Percentiles rank a stretch among this genome's conserved stretches.
Evolutionary conservation across 2,329 filamentous ascomycete genomes (phyloP).

Genomic region (Apiospora sp.): DNA sequence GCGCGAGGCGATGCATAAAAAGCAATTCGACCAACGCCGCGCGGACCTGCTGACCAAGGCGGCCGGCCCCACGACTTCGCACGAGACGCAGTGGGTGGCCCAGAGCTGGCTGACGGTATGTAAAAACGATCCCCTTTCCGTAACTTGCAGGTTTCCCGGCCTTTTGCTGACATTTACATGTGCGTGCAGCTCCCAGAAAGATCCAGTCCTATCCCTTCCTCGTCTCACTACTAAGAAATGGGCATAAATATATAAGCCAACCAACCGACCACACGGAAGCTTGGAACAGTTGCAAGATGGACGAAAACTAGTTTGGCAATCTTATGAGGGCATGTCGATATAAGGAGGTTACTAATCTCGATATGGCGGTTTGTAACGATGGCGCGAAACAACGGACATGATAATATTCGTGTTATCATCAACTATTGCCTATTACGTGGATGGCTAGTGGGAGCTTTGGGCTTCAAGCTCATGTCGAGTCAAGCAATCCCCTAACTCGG

Average conservation of each 20-base stretch:
- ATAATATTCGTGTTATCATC: not conserved
- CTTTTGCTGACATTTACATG: not conserved
- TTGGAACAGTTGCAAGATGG: not conserved
- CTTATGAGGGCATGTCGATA: not conserved
- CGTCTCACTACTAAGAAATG: not conserved
- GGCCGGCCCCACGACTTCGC: slow-evolving; percentile 38
- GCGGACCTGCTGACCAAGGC: slow-evolving; percentile 52
- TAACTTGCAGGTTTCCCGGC: not conserved
- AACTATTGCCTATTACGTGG: not conserved
- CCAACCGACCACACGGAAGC: not conserved
- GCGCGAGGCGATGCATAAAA: slow-evolving; percentile 55
- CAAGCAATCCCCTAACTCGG: not conserved
- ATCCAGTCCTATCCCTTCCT: not conserved
- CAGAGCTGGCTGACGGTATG: slow-evolving; percentile 47
- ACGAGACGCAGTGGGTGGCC: slow-evolving; percentile 47
- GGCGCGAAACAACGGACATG: not conserved
- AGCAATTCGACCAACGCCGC: slow-evolving; percentile 52
- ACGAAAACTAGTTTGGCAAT: not conserved
- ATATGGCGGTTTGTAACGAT: not conserved
- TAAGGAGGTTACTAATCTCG: not conserved
- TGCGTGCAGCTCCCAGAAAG: not conserved
- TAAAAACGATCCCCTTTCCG: slow-evolving; percentile 32
- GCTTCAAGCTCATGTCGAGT: not conserved
- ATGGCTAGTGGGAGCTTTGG: not conserved
- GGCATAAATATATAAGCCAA: not conserved